Evolutionary conservation across 805 yeast genomes (phyloP).

Genomic region (Geotrichum ghanense): DNA sequence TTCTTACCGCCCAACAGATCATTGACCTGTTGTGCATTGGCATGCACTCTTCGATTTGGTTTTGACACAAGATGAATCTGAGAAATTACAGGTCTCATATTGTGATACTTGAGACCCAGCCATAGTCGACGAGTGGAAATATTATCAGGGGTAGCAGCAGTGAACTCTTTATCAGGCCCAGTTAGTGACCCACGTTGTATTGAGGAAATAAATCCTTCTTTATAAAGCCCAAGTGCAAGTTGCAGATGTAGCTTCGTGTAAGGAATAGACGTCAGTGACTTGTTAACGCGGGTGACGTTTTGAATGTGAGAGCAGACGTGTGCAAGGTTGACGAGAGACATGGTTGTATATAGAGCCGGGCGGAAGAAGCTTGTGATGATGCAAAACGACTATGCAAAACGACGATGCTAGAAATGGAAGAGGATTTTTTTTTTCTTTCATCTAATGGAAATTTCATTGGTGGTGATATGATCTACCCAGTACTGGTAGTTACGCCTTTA

Average conservation of each 20-base stretch:
- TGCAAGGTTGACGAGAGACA: constrained; percentile 82
- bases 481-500: not conserved
- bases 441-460: not conserved
- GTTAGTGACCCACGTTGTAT: constrained; percentile 72
- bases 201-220: constrained; percentile 79
- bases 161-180: constrained; percentile 61
- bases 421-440: constrained; percentile 1
- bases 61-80: constrained; percentile 65
- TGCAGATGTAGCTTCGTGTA: constrained; percentile 74
- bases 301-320: constrained; percentile 81
- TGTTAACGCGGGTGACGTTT: constrained; percentile 68
- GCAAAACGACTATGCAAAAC: not conserved
- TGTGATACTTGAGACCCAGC: constrained; percentile 83
- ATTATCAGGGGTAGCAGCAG: constrained; percentile 74
- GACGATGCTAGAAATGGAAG: constrained; percentile 6
- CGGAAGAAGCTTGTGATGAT: not conserved
- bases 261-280: constrained; percentile 70
- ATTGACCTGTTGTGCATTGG: constrained; percentile 52
- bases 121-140: constrained; percentile 78
- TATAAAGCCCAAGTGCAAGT: constrained; percentile 73
- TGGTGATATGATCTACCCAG: not conserved
- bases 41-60: constrained; percentile 68
- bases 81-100: constrained; percentile 64
- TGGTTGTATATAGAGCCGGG: constrained; percentile 19
- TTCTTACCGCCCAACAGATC: constrained; percentile 66